Evolutionary conservation across 2,329 filamentous ascomycete species (phyloP).

Genomic region (Fusarium circinatum): DNA sequence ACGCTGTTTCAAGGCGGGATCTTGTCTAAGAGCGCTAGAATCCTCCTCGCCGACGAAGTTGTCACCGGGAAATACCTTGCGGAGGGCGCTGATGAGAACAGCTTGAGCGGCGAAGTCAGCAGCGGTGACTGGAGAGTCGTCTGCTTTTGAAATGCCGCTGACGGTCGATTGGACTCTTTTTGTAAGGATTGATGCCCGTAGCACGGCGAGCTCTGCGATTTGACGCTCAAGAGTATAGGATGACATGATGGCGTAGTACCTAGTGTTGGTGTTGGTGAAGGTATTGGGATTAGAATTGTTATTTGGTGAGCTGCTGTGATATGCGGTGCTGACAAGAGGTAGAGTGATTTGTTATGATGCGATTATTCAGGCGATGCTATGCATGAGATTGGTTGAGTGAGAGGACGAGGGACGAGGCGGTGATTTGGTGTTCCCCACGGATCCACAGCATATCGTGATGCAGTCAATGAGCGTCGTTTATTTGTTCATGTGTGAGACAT

Average conservation of each 20-base stretch:
- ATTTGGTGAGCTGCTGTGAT: background rate
- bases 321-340: background rate
- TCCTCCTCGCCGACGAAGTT: slow-evolving; percentile 71
- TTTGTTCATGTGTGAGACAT: background rate
- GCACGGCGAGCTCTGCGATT: slow-evolving; percentile 58
- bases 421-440: slow-evolving; percentile 5
- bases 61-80: slow-evolving; percentile 63
- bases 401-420: background rate
- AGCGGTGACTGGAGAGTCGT: slow-evolving; percentile 69
- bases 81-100: slow-evolving; percentile 67
- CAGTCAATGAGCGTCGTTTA: slow-evolving; percentile 2
- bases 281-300: background rate
- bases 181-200: slow-evolving; percentile 66
- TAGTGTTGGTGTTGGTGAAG: background rate
- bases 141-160: slow-evolving; percentile 64
- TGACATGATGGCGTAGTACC: slow-evolving; percentile 28
- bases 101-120: slow-evolving; percentile 73
- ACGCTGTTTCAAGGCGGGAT: slow-evolving; percentile 58
- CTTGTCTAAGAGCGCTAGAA: slow-evolving; percentile 60
- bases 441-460: background rate
- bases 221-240: slow-evolving; percentile 45
- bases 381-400: background rate
- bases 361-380: background rate
- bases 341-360: background rate
- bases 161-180: slow-evolving; percentile 57